A percentile compares a stretch with the other conserved stretches of the same genome.
phyloP scores from a whole-genome alignment of 164 flowering plant species.

The Umbellularia californica region DNA sequence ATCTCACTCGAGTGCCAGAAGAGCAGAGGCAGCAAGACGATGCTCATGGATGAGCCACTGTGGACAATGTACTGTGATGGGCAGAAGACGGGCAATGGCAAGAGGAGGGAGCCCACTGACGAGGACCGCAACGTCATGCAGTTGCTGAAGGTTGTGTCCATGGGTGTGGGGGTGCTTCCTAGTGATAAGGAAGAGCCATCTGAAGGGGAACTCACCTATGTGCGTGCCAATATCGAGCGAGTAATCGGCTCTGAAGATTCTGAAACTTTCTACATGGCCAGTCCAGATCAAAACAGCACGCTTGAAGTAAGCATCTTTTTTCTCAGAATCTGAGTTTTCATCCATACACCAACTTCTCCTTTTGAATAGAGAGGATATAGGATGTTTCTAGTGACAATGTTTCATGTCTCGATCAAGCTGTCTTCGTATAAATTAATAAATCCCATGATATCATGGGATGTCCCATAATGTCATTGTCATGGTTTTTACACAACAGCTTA shows the following conservation, averaged over 20 bases:
- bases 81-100: conserved; percentile 56
- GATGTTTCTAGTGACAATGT: too few species aligned
- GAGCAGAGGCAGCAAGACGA: conserved; percentile 22
- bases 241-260: conserved; percentile 66
- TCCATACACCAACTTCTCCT: too few species aligned
- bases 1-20: conserved; percentile 77
- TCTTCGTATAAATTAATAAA: too few species aligned
- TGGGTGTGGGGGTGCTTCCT: conserved; percentile 75
- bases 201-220: conserved; percentile 59
- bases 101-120: conserved; percentile 56
- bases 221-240: conserved; percentile 61
- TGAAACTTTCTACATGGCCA: conserved; percentile 75
- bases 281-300: conserved; percentile 61
- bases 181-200: conserved; percentile 13
- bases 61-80: conserved; percentile 82
- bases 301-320: conserved; percentile 74
- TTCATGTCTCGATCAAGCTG: too few species aligned
- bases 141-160: conserved; percentile 49
- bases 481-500: too few species aligned
- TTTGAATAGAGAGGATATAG: too few species aligned
- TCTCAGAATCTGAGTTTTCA: conserved; percentile 41
- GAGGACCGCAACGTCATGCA: conserved; percentile 70
- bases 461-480: too few species aligned
- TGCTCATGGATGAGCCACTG: conserved; percentile 65
- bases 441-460: too few species aligned